Base-by-base conservation (phyloP, 441 rosid genomes). In the Erysimum pusillum region DNA sequence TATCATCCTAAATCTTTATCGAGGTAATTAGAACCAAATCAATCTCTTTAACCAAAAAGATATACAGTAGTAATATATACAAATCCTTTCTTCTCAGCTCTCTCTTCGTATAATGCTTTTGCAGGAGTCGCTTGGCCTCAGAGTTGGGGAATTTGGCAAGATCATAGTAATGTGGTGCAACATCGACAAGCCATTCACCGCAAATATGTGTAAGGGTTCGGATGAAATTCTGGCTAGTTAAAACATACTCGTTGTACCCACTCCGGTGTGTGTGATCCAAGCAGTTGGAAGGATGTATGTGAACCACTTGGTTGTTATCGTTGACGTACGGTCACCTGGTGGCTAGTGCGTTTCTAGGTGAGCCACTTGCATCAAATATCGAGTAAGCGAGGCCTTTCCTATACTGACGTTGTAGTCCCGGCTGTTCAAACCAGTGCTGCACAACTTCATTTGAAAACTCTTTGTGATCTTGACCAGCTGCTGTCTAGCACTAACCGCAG, bases 341-440 rank as follows among this genome's bases (percentile, higher is more conserved):
- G 93, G 58, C 93, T 92, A 9, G 89, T 83, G 51, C 87, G 87
- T 22, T 74, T 91, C 97, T 64, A 91, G 80, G 66, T 91, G 98
- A 72, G 97, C 98, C 45, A 93, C 97, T 85, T 91, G 95, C 97
- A 89, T 93, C 75, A 93, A 93, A 76, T 91, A 91, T 41, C 98
- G 97, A 2, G 92, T 86, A 36, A 93, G 85, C 84, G 87, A 80
- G 12, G 97, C 91, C 87, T 89, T 93, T 74, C 97, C 78, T 42
- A 93, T 93, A 87, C 89, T 93, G 83, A 89, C 61, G 2, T 91
- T 91, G 83, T 91, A 91, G 46, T 93, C 97, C 0, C 89, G 87
- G 83, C 89, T 88, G 83, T 80, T 84, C 82, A 93, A 93, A 74
- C 85, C 95, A 2, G 92, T 83, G 84, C 98, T 93, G 85, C 95